A percentile compares a stretch with the other conserved stretches of the same genome.
phyloP scores from a whole-genome alignment of 2,329 filamentous ascomycete species.

The Venturia pyrina region DNA sequence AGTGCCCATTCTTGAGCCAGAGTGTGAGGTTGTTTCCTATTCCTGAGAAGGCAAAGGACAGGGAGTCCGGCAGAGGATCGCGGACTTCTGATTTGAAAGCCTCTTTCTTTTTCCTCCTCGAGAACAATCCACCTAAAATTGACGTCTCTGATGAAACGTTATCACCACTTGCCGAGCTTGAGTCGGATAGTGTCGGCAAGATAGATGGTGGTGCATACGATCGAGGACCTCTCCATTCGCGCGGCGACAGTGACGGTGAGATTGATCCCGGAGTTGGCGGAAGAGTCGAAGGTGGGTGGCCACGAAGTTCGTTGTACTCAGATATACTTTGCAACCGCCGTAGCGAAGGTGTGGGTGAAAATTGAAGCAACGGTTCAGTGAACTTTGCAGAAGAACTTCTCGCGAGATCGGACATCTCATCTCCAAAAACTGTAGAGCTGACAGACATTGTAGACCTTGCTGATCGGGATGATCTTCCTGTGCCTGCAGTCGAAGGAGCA shows the following conservation, averaged over 20 bases:
- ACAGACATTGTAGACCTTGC: neutral
- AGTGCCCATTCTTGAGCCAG: conserved; percentile 7
- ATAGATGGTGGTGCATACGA: neutral
- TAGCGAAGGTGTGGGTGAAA: neutral
- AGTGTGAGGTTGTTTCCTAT: neutral
- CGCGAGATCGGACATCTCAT: neutral
- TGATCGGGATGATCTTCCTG: neutral
- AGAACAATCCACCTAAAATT: neutral
- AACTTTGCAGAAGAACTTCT: neutral
- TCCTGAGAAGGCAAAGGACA: neutral
- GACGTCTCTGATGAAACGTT: neutral
- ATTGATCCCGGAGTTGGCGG: neutral
- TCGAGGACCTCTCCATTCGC: neutral
- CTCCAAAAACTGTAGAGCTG: neutral
- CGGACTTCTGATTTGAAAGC: neutral
- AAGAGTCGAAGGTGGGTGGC: neutral
- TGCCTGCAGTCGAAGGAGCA: neutral
- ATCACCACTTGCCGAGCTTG: neutral
- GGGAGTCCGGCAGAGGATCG: neutral
- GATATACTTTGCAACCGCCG: neutral
- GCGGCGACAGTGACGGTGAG: neutral
- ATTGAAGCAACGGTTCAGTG: neutral
- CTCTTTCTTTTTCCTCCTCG: neutral
- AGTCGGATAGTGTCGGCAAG: neutral
- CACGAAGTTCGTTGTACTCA: neutral